Evolutionary conservation across 2,329 filamentous ascomycete species (phyloP).

Genomic region (Teratosphaeria destructans): DNA sequence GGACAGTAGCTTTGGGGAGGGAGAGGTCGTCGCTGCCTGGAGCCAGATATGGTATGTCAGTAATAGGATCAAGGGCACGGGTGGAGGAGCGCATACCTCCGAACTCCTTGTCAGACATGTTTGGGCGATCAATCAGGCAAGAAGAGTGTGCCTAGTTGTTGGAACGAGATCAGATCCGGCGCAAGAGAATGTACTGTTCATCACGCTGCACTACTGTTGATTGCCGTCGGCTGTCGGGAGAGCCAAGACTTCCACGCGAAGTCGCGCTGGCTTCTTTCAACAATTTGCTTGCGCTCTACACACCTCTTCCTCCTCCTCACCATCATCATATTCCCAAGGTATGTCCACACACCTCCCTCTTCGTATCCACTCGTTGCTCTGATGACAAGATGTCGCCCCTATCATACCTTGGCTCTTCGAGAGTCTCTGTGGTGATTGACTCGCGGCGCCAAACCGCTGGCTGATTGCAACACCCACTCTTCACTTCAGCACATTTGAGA

Average conservation of each 20-base stretch:
- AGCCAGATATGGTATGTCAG: not conserved
- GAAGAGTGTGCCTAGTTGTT: not conserved
- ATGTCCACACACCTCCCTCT: not conserved
- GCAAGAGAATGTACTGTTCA: not conserved
- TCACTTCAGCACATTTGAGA: not conserved
- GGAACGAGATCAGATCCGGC: not conserved
- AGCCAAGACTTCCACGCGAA: constrained; percentile 38
- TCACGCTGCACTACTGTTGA: not conserved
- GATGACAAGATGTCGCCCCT: constrained; percentile 56
- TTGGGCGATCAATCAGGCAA: constrained; percentile 3
- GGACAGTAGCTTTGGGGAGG: constrained; percentile 56
- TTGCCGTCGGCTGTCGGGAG: not conserved
- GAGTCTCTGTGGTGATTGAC: constrained; percentile 46
- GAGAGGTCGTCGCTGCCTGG: constrained; percentile 49
- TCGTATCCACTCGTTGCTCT: constrained; percentile 18
- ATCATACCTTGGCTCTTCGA: constrained; percentile 38
- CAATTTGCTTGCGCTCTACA: not conserved
- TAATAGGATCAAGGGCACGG: not conserved
- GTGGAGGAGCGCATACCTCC: constrained; percentile 27
- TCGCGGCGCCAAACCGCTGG: constrained; percentile 52
- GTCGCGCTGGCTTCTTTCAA: not conserved
- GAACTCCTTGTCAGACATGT: constrained; percentile 45
- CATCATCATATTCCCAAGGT: not conserved
- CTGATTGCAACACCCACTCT: constrained; percentile 29
- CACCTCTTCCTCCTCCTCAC: not conserved